Evolutionary conservation across 352 stramenopile genomes (phyloP).

Genomic region (Phytophthora melonis): DNA sequence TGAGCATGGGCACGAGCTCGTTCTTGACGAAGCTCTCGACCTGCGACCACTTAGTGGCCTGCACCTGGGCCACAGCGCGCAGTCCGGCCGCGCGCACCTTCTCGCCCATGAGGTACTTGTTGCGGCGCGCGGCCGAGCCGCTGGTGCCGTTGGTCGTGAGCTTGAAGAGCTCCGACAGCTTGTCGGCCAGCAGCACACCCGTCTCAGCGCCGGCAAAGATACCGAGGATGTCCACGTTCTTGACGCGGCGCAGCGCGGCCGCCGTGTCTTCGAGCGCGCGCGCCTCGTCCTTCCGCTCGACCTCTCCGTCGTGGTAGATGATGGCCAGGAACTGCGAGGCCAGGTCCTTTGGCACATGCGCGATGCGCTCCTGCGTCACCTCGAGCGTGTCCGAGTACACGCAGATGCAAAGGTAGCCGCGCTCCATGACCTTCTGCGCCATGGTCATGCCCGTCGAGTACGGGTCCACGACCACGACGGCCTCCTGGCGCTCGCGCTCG

Average conservation of each 20-base stretch:
- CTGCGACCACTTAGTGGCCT: conserved; percentile 82
- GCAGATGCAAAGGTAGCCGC: conserved; percentile 86
- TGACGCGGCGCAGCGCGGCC: conserved; percentile 43
- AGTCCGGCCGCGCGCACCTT: conserved; percentile 77
- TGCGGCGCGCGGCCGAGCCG: conserved; percentile 84
- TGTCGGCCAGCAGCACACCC: conserved; percentile 92
- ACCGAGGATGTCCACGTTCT: conserved; percentile 67
- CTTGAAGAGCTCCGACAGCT: conserved; percentile 88
- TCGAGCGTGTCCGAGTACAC: conserved; percentile 84
- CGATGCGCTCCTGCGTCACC: conserved; percentile 78
- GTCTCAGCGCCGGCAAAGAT: conserved; percentile 94
- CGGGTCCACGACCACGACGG: conserved; percentile 95
- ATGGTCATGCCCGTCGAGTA: conserved; percentile 96
- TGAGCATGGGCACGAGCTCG: conserved; percentile 50
- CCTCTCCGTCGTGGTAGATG: conserved; percentile 76
- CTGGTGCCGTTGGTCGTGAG: conserved; percentile 89
- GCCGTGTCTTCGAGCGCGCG: conserved; percentile 50
- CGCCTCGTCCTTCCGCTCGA: conserved; percentile 38
- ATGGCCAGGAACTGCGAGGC: conserved; percentile 62
- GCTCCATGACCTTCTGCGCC: conserved; percentile 85
- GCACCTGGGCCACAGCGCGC: conserved; percentile 82
- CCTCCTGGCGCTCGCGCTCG: conserved; percentile 46
- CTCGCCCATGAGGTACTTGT: conserved; percentile 92
- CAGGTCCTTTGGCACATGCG: conserved; percentile 66
- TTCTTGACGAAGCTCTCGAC: conserved; percentile 85